Evolutionary conservation across 2,329 filamentous ascomycete genomes (phyloP), one percentile per base, ranked within the genome.

Genomic region (Scytalidium lignicola): DNA sequence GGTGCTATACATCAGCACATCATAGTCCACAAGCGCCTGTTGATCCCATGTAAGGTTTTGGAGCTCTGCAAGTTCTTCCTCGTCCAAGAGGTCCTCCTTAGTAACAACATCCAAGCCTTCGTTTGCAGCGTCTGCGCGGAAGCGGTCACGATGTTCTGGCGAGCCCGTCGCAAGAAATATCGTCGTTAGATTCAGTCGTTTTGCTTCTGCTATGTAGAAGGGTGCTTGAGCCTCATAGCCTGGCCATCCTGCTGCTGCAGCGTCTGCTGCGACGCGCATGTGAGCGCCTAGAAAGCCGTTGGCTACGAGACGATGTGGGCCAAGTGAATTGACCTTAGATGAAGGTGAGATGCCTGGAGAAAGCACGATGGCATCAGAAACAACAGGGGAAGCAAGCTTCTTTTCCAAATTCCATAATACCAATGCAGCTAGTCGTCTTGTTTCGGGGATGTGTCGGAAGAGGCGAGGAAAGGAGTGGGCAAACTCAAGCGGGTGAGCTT

Each of bases 11-110:
- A 70, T 60, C 55, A 77, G 61, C 3, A 79, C 68, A 54, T 77
- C 72, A 59, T 73, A 77, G 58, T 79, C 75, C 6, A 78, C 68
- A 18, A 78, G 61, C 2, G 68, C 70, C 49, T 72, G 70, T 61
- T 78, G 74, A 58, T 77, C 74, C 69, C 70, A 75, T 18, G 61
- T 69, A 32, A 78, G 57, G 18, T 51, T 50, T 12, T 62, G 49
- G 4, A 78, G 62, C 9, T 51, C 52, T 17, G 52, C 51, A 2
- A 66, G 57, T 45, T 74, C 71, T 20, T 57, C 51, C 18, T 58
- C 49, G 51, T 67, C 63, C 5, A 78, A 62, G 2, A 78, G 56
- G 23, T 74, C 67, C 15, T 63, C 50, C 58, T 75, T 76, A 15
- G 65, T 65, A 4, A 72, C 65, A 3, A 74, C 69, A 19, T 63